Evolutionary conservation across 1,284 basidiomycete genomes (phyloP).

Genomic region (Trametes polyzona): DNA sequence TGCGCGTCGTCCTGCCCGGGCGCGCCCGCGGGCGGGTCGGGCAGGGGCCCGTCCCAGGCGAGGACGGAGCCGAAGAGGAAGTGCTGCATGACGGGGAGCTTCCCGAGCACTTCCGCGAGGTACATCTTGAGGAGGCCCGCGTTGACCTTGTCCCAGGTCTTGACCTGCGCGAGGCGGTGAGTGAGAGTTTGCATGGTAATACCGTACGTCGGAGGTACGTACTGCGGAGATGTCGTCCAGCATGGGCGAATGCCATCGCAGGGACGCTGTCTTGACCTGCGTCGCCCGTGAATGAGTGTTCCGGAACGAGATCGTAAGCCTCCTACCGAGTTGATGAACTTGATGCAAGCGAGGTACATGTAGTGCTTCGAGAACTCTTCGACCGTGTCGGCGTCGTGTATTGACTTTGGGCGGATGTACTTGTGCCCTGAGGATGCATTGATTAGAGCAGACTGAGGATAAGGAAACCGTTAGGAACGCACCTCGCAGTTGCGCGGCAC

Average conservation of each 20-base stretch:
- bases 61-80: slow-evolving; percentile 84
- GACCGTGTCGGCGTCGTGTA: slow-evolving; percentile 91
- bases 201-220: slow-evolving; percentile 26
- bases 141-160: slow-evolving; percentile 98
- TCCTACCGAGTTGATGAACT: slow-evolving; percentile 92
- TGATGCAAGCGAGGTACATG: slow-evolving; percentile 97
- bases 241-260: slow-evolving; percentile 99
- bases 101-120: slow-evolving; percentile 91
- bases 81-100: slow-evolving; percentile 96
- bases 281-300: not conserved
- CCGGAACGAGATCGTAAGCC: not conserved
- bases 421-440: slow-evolving; percentile 71
- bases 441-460: not conserved
- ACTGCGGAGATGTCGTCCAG: slow-evolving; percentile 96
- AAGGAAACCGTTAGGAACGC: slow-evolving; percentile 14
- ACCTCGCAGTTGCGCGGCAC: slow-evolving; percentile 83
- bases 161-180: slow-evolving; percentile 57
- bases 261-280: slow-evolving; percentile 92
- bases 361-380: slow-evolving; percentile 92
- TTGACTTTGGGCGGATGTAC: slow-evolving; percentile 89
- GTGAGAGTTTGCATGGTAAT: not conserved
- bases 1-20: slow-evolving; percentile 49
- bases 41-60: slow-evolving; percentile 66
- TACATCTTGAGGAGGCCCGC: slow-evolving; percentile 99
- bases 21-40: slow-evolving; percentile 41